Base-by-base conservation (phyloP, 1,284 basidiomycete genomes). In the Papiliotrema laurentii region DNA sequence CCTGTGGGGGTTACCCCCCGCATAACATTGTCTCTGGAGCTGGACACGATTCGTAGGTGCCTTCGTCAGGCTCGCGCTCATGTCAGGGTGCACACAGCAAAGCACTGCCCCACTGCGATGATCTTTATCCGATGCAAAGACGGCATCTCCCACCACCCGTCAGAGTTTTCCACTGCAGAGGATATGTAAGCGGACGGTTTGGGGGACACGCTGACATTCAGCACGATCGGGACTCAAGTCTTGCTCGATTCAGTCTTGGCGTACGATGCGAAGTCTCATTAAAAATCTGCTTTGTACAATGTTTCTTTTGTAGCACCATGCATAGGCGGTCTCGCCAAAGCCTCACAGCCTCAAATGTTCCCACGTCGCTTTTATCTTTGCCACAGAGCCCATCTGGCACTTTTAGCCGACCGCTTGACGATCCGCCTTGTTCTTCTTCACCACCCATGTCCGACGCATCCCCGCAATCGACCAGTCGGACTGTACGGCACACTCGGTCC, bases 101-200 rank as follows among this genome's bases (percentile, higher is more conserved):
- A 27, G n/a, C 47, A 38, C 43, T 41, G 47, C 38, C 63, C 61
- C 24, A 61, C 63, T 2, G 57, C 56, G 27, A 65, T 66, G 63
- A 56, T 66, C 43, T 65, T 66, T 37, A 55, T 66, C 31, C 55
- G 56, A 4, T 65, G 63, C 49, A 53, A 55, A 19, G 62, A 58
- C 37, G 64, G 64, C 2, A 46, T 66, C 6, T 55, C 54, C 1
- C 64, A 66, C 54, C 59, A 65, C 51, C 56, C 60, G 6, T 51
- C 49, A 16, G 64, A 66, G 38, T 66, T 52, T 46, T 53, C 57
- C 6, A 47, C 55, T 13, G 50, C 57, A n/a, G 61, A 63, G 40
- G 55, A 63, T 54, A 41, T 47, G 26, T 24, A 24, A 18, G 46
- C 42, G 21, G 37, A 39, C 16, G 6, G 16, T 22, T 22, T 14